A percentile compares a stretch with the other conserved stretches of the same genome.
Evolutionary conservation across 371 early-diverging fungal genomes (phyloP).

Genomic region (Smittium mucronatum): DNA sequence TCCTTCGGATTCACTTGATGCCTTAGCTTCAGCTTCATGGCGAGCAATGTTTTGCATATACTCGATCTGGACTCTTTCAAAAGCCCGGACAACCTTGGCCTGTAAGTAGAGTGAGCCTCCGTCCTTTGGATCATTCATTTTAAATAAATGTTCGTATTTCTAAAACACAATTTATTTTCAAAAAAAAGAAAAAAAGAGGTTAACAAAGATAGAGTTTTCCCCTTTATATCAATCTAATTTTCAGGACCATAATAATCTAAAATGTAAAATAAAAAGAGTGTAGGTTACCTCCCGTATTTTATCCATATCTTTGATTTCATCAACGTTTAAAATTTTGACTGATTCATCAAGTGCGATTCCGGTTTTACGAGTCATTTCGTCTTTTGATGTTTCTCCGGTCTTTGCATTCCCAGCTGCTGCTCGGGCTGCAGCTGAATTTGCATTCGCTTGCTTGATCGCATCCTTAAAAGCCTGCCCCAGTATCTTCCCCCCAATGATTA

Average conservation of each 20-base stretch:
- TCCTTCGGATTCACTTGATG: too few relatives aligned
- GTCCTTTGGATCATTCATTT: slow-evolving; percentile 66
- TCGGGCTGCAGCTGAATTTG: slow-evolving; percentile 33
- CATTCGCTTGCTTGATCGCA: slow-evolving; percentile 76
- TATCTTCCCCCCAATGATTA: slow-evolving; percentile 71
- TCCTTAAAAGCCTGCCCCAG: slow-evolving; percentile 86
- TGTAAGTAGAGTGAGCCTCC: slow-evolving; percentile 92
- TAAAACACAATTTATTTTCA: slow-evolving; percentile 31
- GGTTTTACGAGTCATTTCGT: slow-evolving; percentile 63
- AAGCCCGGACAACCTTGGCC: slow-evolving; percentile 84
- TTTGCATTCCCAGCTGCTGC: slow-evolving; percentile 44
- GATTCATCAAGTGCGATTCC: slow-evolving; percentile 89
- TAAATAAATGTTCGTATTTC: slow-evolving; percentile 83
- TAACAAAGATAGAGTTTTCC: not conserved
- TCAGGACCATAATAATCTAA: not conserved
- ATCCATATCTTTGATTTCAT: slow-evolving; percentile 52
- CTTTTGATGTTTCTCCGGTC: slow-evolving; percentile 37
- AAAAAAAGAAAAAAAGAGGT: not conserved
- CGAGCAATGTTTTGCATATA: slow-evolving; percentile 35
- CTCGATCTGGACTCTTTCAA: slow-evolving; percentile 83
- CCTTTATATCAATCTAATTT: not conserved
- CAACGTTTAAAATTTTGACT: slow-evolving; percentile 78
- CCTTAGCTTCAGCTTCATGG: slow-evolving; percentile 15
- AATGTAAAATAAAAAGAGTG: not conserved
- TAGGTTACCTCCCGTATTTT: slow-evolving; percentile 36